A percentile compares a stretch with the other conserved stretches of the same genome.
phyloP scores from a whole-genome alignment of 2,329 filamentous ascomycete species.

The Amesomyces nigricolor region DNA sequence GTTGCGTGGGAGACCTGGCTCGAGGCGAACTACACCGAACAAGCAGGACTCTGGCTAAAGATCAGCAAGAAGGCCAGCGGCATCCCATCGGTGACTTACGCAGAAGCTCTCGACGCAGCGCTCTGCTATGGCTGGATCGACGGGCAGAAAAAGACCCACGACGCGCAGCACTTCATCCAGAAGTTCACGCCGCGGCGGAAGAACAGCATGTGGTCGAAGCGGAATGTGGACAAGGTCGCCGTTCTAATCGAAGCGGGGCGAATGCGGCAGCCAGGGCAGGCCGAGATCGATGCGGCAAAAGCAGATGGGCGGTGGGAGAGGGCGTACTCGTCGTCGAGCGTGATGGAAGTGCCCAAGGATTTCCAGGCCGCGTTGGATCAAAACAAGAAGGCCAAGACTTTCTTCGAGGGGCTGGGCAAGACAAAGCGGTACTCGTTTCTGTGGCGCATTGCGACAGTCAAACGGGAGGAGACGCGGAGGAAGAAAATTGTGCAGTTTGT shows the following conservation, averaged over 20 bases:
- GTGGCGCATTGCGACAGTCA: constrained; percentile 40
- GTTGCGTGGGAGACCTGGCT: constrained; percentile 37
- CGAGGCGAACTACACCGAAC: constrained; percentile 31
- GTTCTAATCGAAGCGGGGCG: constrained; percentile 40
- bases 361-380: constrained; percentile 40
- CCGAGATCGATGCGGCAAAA: constrained; percentile 49
- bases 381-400: constrained; percentile 32
- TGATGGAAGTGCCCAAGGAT: constrained; percentile 43
- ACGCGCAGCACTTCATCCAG: constrained; percentile 46
- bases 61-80: constrained; percentile 43
- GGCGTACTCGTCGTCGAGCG: constrained; percentile 48
- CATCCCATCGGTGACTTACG: constrained; percentile 42
- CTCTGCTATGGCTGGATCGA: constrained; percentile 61
- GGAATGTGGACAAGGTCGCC: constrained; percentile 50
- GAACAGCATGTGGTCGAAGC: constrained; percentile 53
- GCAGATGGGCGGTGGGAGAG: constrained; percentile 53
- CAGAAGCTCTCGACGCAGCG: constrained; percentile 50
- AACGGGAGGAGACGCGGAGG: constrained; percentile 32
- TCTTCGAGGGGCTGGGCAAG: constrained; percentile 41
- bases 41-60: constrained; percentile 42
- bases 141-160: constrained; percentile 44
- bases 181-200: constrained; percentile 53
- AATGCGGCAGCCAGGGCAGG: constrained; percentile 44
- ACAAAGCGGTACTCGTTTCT: constrained; percentile 43
- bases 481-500: constrained; percentile 40